These are phyloP conservation scores for Naganishia onofrii DNA, from an alignment of 768 basidiomycete species.

Conservation along the genomic window DNA sequence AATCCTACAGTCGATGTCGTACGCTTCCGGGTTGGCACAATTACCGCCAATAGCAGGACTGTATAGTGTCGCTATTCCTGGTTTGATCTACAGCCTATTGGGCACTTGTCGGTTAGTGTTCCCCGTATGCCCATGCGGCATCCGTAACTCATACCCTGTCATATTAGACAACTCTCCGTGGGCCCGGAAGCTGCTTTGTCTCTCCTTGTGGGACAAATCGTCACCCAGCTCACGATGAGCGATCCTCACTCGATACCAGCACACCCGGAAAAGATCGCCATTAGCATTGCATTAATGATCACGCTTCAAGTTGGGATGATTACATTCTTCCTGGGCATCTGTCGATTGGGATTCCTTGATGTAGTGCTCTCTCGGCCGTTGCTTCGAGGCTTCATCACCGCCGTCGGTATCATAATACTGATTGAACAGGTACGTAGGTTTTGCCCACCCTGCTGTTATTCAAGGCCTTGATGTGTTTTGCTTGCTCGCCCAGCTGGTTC, in stretches of 20 bases:
- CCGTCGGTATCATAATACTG: slow-evolving; percentile 78
- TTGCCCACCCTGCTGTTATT: neutral
- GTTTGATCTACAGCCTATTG: slow-evolving; percentile 82
- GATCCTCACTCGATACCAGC: slow-evolving; percentile 55
- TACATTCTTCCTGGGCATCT: slow-evolving; percentile 78
- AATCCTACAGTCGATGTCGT: slow-evolving; percentile 84
- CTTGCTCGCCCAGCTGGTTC: slow-evolving; percentile 67
- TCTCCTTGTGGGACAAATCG: slow-evolving; percentile 79
- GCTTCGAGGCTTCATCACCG: slow-evolving; percentile 80
- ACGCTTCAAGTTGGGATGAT: slow-evolving; percentile 85
- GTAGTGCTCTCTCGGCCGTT: slow-evolving; percentile 86
- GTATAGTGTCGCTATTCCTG: slow-evolving; percentile 81
- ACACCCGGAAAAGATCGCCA: slow-evolving; percentile 54
- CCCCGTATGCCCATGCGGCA: slow-evolving; percentile 63
- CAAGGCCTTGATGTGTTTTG: slow-evolving; percentile 3
- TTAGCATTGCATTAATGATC: slow-evolving; percentile 74
- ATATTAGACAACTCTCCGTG: slow-evolving; percentile 49
- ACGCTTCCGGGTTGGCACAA: slow-evolving; percentile 81
- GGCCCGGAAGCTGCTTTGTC: slow-evolving; percentile 84
- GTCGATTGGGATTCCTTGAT: slow-evolving; percentile 87
- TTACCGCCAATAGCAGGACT: slow-evolving; percentile 80
- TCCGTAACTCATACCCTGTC: neutral
- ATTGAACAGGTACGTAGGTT: slow-evolving; percentile 60
- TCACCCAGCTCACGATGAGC: slow-evolving; percentile 64
- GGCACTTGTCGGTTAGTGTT: slow-evolving; percentile 65